Evolutionary conservation across 306 rosid species (phyloP).

Genomic region (Begonia fuchsioides): DNA sequence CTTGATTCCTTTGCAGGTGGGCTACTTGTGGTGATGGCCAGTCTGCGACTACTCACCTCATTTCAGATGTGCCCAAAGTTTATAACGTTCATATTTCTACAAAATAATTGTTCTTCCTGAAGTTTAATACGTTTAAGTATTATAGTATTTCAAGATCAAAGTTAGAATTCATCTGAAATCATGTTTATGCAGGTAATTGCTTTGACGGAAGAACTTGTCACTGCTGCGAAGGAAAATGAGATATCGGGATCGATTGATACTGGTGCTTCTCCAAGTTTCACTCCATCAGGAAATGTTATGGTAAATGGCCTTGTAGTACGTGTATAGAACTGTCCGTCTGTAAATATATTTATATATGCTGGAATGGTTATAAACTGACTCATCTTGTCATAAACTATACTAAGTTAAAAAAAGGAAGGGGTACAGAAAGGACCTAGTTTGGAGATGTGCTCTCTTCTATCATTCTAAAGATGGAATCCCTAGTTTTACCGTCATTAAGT

Average conservation of each 20-base stretch:
- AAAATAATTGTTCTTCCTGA: constrained; percentile 26
- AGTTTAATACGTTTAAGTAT: constrained; percentile 4
- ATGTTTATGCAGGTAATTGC: constrained; percentile 62
- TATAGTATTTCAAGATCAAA: constrained; percentile 3
- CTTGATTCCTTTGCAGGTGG: constrained; percentile 93
- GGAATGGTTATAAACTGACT: not conserved
- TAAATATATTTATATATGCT: not conserved
- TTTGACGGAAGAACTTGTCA: constrained; percentile 77
- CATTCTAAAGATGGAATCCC: no score
- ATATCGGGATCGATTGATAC: constrained; percentile 28
- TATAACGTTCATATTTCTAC: constrained; percentile 48
- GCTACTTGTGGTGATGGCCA: constrained; percentile 59
- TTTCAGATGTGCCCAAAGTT: constrained; percentile 58
- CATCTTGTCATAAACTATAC: no score
- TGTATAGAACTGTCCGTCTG: constrained; percentile 1
- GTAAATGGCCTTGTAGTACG: constrained; percentile 16
- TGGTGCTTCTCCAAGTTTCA: constrained; percentile 26
- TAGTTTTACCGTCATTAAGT: no score
- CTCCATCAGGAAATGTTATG: constrained; percentile 23
- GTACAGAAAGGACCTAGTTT: no score
- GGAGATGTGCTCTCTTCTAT: no score
- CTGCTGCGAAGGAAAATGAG: constrained; percentile 80
- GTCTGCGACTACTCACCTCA: constrained; percentile 62
- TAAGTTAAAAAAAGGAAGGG: no score
- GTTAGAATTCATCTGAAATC: constrained; percentile 35